Base-by-base conservation (phyloP, 306 rosid genomes). In the Psophocarpus tetragonolobus region DNA sequence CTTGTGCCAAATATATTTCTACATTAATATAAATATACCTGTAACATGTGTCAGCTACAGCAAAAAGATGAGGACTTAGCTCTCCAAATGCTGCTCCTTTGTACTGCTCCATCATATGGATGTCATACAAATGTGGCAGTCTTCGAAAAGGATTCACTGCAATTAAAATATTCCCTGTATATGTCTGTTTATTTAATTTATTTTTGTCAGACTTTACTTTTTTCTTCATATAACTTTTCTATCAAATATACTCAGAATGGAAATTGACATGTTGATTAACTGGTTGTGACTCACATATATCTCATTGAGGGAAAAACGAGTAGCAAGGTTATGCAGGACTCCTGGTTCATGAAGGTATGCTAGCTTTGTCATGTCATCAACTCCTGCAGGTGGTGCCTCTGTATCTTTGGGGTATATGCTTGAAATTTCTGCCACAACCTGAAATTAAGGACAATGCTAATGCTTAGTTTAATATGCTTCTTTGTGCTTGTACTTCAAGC, bases 11-110 rank as follows among this genome's bases (percentile, higher is more conserved):
- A 81, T 61, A 20, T 36, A 67, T 71, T 69, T 57, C 76, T 75
- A 41, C 83, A 42, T 69, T 60, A 81, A 17, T 79, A 39, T 20
- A 36, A 61, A 33, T 10, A 60, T 87, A 90, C 97, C 97, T 92
- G 78, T 90, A 92, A 73, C 93, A 90, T 18, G 97, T 82, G 79
- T 92, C 97, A 26, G 97, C 97, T 72, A 92, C 92, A 15, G 97
- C 97, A 57, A 92, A 92, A 86, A 92, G 96, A 48, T 92, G 97
- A n/a, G 97, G 97, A 71, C 93, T 92, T 6, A 92, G 88, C 91
- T 92, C 97, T 75, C 97, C 97, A 68, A 92, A 90, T 47, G 93
- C 82, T 32, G 97, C 96, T 75, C 96, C 97, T 81, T 90, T 92
- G 71, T 92, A 92, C 81, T 92, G 97, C 84, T 87, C 84, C 97